A percentile compares a stretch with the other conserved stretches of the same genome.
phyloP scores from a whole-genome alignment of 768 basidiomycete genomes.

The Pleurotus tuoliensis region DNA sequence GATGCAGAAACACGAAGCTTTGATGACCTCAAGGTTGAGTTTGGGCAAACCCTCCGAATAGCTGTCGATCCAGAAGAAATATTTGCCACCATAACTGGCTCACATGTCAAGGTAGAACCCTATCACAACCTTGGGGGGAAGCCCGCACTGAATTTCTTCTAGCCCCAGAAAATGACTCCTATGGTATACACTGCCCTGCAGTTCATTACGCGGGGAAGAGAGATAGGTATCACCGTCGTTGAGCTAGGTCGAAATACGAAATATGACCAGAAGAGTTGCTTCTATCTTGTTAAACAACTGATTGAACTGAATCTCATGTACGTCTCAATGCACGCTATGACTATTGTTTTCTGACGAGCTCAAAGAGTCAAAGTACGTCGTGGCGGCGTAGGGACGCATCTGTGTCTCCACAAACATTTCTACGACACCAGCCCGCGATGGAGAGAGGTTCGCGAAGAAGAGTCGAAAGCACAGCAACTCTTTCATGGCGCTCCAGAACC shows the following conservation, averaged over 20 bases:
- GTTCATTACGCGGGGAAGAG: slow-evolving; percentile 77
- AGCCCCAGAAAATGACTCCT: slow-evolving; percentile 79
- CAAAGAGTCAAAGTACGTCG: slow-evolving; percentile 71
- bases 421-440: slow-evolving; percentile 73
- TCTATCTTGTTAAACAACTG: slow-evolving; percentile 79
- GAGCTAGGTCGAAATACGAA: slow-evolving; percentile 72
- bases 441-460: slow-evolving; percentile 73
- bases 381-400: slow-evolving; percentile 72
- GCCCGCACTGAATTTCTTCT: slow-evolving; percentile 9
- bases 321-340: slow-evolving; percentile 16
- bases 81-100: slow-evolving; percentile 79
- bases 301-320: slow-evolving; percentile 73
- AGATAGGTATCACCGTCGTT: slow-evolving; percentile 73
- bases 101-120: slow-evolving; percentile 69
- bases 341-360: neutral
- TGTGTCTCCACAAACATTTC: slow-evolving; percentile 82
- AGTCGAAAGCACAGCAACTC: slow-evolving; percentile 41
- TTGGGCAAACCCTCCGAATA: slow-evolving; percentile 66
- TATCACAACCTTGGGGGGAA: neutral
- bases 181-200: slow-evolving; percentile 86
- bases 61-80: slow-evolving; percentile 72
- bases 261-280: slow-evolving; percentile 88
- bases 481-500: neutral
- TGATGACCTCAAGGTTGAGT: slow-evolving; percentile 49
- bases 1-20: slow-evolving; percentile 55